Conservation (phyloP, 1,284 basidiomycete genomes). For the Papiliotrema fonsecae region DNA sequence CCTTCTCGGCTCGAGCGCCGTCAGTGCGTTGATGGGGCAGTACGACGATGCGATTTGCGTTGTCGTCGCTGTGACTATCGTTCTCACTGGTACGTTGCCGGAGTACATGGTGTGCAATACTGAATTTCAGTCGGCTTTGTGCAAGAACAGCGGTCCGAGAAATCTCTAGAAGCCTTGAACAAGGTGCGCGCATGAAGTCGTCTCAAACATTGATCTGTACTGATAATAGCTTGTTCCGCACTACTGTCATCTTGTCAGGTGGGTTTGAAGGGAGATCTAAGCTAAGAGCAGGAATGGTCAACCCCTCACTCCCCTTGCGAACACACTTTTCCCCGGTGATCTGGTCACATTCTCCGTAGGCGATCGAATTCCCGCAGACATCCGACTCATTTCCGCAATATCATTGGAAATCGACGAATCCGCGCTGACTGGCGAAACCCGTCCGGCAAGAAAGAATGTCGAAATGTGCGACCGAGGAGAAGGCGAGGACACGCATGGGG, state of each 20-base stretch:
- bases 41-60: slow-evolving; percentile 92
- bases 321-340: slow-evolving; percentile 92
- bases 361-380: slow-evolving; percentile 91
- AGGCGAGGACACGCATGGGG: slow-evolving; percentile 47
- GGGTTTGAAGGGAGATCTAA: slow-evolving; percentile 18
- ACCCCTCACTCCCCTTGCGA: slow-evolving; percentile 75
- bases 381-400: slow-evolving; percentile 71
- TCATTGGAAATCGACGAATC: slow-evolving; percentile 94
- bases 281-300: slow-evolving; percentile 58
- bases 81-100: slow-evolving; percentile 70
- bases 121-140: slow-evolving; percentile 75
- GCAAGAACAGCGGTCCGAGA: slow-evolving; percentile 90
- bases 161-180: slow-evolving; percentile 89
- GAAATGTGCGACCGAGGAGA: slow-evolving; percentile 53
- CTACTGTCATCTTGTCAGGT: slow-evolving; percentile 86
- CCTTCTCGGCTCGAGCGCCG: slow-evolving; percentile 76
- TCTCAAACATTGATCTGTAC: slow-evolving; percentile 8
- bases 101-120: not conserved
- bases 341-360: slow-evolving; percentile 78
- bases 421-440: slow-evolving; percentile 89
- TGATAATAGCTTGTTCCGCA: slow-evolving; percentile 70
- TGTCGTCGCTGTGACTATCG: slow-evolving; percentile 86
- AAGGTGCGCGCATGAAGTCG: slow-evolving; percentile 51
- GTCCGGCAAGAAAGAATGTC: slow-evolving; percentile 65
- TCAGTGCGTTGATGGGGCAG: slow-evolving; percentile 88